Conservation (phyloP, 192 early-diverging fungal genomes). For the Coemansia sp. region DNA sequence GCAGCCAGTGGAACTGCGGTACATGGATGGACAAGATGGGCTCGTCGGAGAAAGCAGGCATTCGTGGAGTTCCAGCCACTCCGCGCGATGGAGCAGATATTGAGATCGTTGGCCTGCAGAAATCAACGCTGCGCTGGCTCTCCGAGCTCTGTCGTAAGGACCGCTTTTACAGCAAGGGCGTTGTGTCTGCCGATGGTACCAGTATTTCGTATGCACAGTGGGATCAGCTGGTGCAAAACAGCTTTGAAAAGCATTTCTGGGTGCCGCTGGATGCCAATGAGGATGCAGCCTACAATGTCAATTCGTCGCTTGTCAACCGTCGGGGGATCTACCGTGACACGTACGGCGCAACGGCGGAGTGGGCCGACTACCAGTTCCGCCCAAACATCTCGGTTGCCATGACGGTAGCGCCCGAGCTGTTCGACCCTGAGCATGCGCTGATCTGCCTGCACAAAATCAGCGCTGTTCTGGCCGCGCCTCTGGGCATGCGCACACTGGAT, state of each 20-base stretch:
- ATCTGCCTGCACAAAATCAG: conserved; percentile 66
- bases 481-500: conserved; percentile 95
- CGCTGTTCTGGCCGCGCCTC: conserved; percentile 71
- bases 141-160: conserved; percentile 49
- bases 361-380: conserved; percentile 89
- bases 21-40: conserved; percentile 99
- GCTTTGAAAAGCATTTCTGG: conserved; percentile 88
- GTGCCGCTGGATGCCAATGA: conserved; percentile 72
- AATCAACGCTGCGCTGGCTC: conserved; percentile 85
- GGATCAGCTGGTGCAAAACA: conserved; percentile 72
- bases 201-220: conserved; percentile 68
- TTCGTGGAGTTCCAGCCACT: conserved; percentile 85
- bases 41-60: conserved; percentile 91
- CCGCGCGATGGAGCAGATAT: conserved; percentile 89
- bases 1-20: conserved; percentile 91
- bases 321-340: conserved; percentile 96
- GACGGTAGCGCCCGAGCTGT: conserved; percentile 92
- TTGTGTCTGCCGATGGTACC: conserved; percentile 42
- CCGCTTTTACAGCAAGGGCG: conserved; percentile 49
- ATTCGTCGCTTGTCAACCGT: conserved; percentile 65
- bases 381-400: conserved; percentile 92
- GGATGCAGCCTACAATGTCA: conserved; percentile 62
- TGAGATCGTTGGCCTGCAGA: conserved; percentile 89
- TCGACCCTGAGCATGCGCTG: conserved; percentile 73
- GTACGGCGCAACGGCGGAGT: conserved; percentile 64